Evolutionary conservation across 176 grass and related monocot species (phyloP).

Genomic region (Triticum turgidum): DNA sequence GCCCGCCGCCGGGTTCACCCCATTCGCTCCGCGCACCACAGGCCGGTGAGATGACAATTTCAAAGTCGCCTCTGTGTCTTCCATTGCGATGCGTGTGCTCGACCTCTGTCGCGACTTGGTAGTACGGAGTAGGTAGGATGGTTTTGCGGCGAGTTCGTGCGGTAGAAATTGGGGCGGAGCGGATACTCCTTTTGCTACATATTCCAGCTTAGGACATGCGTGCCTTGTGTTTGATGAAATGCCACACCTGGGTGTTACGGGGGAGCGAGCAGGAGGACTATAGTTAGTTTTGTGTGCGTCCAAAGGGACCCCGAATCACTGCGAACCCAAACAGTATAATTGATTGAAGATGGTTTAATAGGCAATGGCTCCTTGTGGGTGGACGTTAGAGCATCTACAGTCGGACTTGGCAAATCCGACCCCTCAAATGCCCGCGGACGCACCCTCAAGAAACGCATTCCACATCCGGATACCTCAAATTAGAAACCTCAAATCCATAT

Average conservation of each 20-base stretch:
- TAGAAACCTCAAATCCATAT: too few relatives aligned
- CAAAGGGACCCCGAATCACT: background rate
- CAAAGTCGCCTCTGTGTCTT: background rate
- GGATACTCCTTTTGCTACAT: background rate
- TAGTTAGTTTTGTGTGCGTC: background rate
- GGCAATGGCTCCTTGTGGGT: too few relatives aligned
- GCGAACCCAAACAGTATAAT: too few relatives aligned
- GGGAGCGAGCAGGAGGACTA: background rate
- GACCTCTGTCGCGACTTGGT: background rate
- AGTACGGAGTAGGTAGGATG: too few relatives aligned
- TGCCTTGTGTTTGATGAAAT: background rate
- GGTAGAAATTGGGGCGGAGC: background rate
- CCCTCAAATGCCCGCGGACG: too few relatives aligned
- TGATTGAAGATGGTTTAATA: too few relatives aligned
- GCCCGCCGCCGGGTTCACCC: conserved; percentile 14
- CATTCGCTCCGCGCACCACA: conserved; percentile 3
- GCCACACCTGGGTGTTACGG: background rate
- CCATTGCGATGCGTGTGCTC: background rate
- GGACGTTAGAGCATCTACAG: too few relatives aligned
- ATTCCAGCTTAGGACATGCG: background rate
- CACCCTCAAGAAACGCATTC: too few relatives aligned
- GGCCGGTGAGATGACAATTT: conserved; percentile 25
- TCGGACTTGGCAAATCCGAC: too few relatives aligned
- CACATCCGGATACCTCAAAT: too few relatives aligned
- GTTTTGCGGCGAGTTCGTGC: background rate